These are phyloP conservation scores for Aureobasidium sp. DNA, from an alignment of 2,329 filamentous ascomycete species.

Conservation along the genomic window DNA sequence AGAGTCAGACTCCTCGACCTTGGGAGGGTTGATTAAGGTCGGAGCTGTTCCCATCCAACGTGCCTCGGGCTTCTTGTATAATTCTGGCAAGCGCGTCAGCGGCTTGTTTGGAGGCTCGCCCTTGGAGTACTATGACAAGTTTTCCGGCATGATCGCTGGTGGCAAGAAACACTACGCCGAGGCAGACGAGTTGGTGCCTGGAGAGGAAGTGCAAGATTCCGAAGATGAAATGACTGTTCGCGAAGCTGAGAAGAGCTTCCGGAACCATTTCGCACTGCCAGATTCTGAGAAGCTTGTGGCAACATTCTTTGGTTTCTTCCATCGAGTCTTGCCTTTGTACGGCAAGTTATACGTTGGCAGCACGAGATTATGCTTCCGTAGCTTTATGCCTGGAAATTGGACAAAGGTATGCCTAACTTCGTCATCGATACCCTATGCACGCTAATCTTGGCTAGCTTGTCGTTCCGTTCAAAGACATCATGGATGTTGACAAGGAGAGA, in stretches of 20 bases:
- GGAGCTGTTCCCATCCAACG: conserved; percentile 59
- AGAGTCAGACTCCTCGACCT: conserved; percentile 36
- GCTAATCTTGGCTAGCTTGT: conserved; percentile 48
- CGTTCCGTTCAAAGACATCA: conserved; percentile 80
- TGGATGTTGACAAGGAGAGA: conserved; percentile 91
- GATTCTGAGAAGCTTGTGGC: conserved; percentile 75
- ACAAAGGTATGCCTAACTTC: conserved; percentile 53
- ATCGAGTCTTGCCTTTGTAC: conserved; percentile 83
- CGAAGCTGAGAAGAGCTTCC: conserved; percentile 62
- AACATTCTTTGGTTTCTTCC: conserved; percentile 87
- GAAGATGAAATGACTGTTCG: conserved; percentile 50
- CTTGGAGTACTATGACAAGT: conserved; percentile 94
- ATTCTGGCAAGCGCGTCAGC: conserved; percentile 72
- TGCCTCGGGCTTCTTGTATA: conserved; percentile 77
- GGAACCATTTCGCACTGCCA: conserved; percentile 84
- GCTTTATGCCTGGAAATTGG: conserved; percentile 76
- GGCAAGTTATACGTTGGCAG: conserved; percentile 95
- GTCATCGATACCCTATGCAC: background rate
- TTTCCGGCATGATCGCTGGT: conserved; percentile 94
- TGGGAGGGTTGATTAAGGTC: conserved; percentile 53
- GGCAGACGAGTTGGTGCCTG: conserved; percentile 54
- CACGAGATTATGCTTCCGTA: conserved; percentile 84
- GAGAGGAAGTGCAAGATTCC: conserved; percentile 53
- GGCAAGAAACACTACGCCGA: conserved; percentile 84
- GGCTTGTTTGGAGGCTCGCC: conserved; percentile 58